Base-by-base conservation (phyloP, 2,329 filamentous ascomycete species). In the Verticillium isaacii region DNA sequence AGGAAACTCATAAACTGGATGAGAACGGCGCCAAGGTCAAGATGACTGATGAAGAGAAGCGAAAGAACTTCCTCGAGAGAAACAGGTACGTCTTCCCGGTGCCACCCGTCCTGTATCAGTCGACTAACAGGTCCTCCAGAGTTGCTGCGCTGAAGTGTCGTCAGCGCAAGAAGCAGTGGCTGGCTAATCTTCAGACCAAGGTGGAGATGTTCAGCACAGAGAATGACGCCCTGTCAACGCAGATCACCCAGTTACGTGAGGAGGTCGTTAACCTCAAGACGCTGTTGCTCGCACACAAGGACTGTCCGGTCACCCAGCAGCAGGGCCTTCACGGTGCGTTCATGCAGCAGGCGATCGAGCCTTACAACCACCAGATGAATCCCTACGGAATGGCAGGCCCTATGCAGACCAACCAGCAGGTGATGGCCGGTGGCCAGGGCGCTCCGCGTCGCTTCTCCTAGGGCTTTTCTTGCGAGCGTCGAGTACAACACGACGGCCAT, bases 131-230 rank as follows among this genome's bases (percentile, higher is more conserved):
- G 29, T 25, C n/a, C 36, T 50, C 12, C 66, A 97, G 95, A 73
- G 93, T 99, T 66, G 95, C 95, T 65, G 95, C 95, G 3, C 82
- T 99, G 63, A 99, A 99, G 73, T 99, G 95, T 76, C 90, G 95
- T 64, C 95, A 99, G 75, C 87, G 95, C 23, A 99, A 99, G 83
- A 99, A 99, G 83, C 95, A 98, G 74, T 99, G 95, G 95, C 85
- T 98, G 62, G 91, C 91, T 36, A 98, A 97, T 68, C 83, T 99
- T 1, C 95, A 99, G 75, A 86, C 87, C 61, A 98, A 98, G 76
- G 94, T 98, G 17, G 95, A 99, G 74, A 83, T 96, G 67, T 98
- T 93, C 72, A 93, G 90, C 65, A 89, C 84, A 1, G 95, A 99
- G 76, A 98, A 98, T 66, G 95, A 99, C 71, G 87, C 87, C 1